Evolutionary conservation across 495 filamentous ascomycete species (phyloP), one percentile per base, ranked within the genome.

Genomic region (Wilcoxina mikolae): DNA sequence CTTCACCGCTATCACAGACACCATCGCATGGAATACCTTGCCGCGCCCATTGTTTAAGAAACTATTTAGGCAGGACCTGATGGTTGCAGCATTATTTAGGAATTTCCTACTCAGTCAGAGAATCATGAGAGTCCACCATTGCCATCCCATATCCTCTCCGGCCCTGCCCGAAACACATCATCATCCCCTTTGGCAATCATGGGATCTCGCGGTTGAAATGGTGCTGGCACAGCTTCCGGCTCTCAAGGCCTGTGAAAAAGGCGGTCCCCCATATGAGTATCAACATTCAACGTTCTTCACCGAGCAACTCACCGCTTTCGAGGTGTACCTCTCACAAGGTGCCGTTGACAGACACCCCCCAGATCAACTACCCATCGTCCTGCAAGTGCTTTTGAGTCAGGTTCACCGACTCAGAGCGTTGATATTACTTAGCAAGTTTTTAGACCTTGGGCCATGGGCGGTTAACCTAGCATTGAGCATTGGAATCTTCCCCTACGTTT

Each of bases 1-100:
- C 22, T 95, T 99, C 60, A 99, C 91, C 1, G 91, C 91, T 12
- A 95, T 99, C 54, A 99, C 91, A 1, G 91, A 99, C 67, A 96
- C 91, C 0, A 99, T 99, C 64, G 91, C 91, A 4, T 99, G 91
- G 91, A 96, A 95, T 45, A 87, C 82, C 3, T 70, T 99, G 10
- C 84, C 87, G 7, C 81, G 88, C 2, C 78, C 85, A 15, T 70
- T 94, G 17, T 99, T 99, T 69, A 90, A 93, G 70, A 93, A 93
- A 61, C 84, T 95, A 48, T 99, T 96, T 66, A 73, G 91, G 9
- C 91, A 99, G 63, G 91, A 99, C 66, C 73, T 99, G n/a, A 96
- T 99, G 91, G 91, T 96, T 26, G 91, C 91, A 12, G 91, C 91
- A 12, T 74, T 99, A 0, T 99, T 96, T 67, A 77, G 91, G 28